Percentiles rank a stretch among this genome's conserved stretches.
Conservation (phyloP, 75 land plant genomes). For the Sequoia sempervirens region DNA sequence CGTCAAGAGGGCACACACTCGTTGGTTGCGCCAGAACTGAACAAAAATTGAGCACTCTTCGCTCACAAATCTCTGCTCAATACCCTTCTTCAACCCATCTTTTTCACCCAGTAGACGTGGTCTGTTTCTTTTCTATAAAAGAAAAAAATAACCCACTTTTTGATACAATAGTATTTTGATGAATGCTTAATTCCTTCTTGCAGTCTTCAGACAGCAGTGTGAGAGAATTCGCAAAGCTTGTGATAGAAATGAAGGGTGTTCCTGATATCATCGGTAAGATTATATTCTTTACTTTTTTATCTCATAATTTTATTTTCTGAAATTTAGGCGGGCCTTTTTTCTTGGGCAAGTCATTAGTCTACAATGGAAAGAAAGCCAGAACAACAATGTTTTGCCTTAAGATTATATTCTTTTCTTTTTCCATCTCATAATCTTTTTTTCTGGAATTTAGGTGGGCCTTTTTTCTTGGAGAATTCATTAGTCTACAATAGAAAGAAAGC, state of each 20-base stretch:
- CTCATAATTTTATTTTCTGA: background rate
- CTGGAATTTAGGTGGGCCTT: too few relatives aligned
- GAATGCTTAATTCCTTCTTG: conserved; percentile 9
- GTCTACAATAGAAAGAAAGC: too few relatives aligned
- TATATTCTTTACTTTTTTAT: background rate
- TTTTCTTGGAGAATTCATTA: too few relatives aligned
- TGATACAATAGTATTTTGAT: background rate
- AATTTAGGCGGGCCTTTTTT: too few relatives aligned
- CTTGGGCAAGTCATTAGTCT: too few relatives aligned
- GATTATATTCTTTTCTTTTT: too few relatives aligned
- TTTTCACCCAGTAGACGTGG: conserved; percentile 40
- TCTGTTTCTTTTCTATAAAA: conserved; percentile 3
- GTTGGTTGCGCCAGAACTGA: conserved; percentile 62
- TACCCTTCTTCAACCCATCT: conserved; percentile 22
- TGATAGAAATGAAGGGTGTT: conserved; percentile 48
- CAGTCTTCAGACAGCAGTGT: conserved; percentile 64
- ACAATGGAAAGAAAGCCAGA: too few relatives aligned
- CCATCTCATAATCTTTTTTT: too few relatives aligned
- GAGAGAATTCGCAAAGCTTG: conserved; percentile 52
- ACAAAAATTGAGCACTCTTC: conserved; percentile 40
- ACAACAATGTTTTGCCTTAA: too few relatives aligned
- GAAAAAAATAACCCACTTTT: background rate
- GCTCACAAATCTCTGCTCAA: conserved; percentile 18
- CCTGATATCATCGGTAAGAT: conserved; percentile 78
- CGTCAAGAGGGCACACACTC: conserved; percentile 63